Conservation (phyloP, 129 eudicot genomes). For the Flaveria bidentis region DNA sequence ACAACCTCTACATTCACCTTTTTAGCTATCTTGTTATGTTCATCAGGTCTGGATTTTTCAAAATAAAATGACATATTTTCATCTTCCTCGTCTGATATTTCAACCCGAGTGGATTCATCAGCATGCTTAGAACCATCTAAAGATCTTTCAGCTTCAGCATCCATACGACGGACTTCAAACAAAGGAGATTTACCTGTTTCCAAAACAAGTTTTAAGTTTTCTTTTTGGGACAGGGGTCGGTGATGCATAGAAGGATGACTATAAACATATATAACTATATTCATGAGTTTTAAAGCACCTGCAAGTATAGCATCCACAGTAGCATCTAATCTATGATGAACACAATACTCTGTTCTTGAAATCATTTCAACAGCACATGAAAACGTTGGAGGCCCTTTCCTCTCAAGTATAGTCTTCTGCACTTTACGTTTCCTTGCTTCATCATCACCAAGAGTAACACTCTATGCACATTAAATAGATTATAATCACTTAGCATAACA, state of each 20-base stretch:
- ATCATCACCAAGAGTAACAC: constrained; percentile 96
- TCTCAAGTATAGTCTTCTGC: constrained; percentile 96
- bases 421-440: constrained; percentile 95
- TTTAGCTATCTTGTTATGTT: constrained; percentile 32
- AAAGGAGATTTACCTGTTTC: constrained; percentile 56
- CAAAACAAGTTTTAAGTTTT: constrained; percentile 4
- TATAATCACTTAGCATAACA: not conserved
- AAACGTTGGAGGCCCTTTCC: constrained; percentile 96
- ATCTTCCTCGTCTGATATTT: constrained; percentile 39
- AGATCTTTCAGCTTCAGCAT: constrained; percentile 49
- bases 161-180: constrained; percentile 68
- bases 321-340: constrained; percentile 92
- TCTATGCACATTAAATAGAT: constrained; percentile 40
- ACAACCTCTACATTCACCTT: constrained; percentile 23
- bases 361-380: constrained; percentile 96
- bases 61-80: constrained; percentile 27
- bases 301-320: constrained; percentile 94
- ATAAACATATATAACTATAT: constrained; percentile 4
- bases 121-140: constrained; percentile 31
- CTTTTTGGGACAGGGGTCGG: not conserved
- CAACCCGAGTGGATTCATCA: constrained; percentile 30
- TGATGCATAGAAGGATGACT: not conserved
- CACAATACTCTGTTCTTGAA: constrained; percentile 80
- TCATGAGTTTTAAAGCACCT: constrained; percentile 44
- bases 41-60: constrained; percentile 22